These are phyloP conservation scores for Syncephalis plumigaleata DNA, from an alignment of 371 early-diverging fungal genomes.

Conservation along the genomic window DNA sequence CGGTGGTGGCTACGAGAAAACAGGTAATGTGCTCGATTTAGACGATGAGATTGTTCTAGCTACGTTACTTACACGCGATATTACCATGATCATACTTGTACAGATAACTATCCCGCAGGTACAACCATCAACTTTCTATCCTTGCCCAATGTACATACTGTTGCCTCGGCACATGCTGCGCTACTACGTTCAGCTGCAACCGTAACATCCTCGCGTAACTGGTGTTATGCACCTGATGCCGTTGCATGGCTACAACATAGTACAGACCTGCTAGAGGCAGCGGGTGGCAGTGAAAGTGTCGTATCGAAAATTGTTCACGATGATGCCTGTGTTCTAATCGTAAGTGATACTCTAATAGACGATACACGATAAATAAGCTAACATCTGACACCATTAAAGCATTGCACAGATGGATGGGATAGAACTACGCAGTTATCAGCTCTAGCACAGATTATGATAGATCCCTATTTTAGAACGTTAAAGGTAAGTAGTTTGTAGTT, in stretches of 20 bases:
- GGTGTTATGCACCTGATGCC: conserved; percentile 13
- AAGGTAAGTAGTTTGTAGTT: conserved; percentile 1
- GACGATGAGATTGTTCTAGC: background rate
- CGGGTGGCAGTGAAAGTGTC: conserved; percentile 15
- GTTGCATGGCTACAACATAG: conserved; percentile 18
- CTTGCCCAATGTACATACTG: conserved; percentile 15
- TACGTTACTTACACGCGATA: background rate
- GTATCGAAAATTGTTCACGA: conserved; percentile 13
- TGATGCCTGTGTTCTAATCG: conserved; percentile 16
- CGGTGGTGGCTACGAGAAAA: conserved; percentile 19
- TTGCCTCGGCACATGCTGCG: conserved; percentile 12
- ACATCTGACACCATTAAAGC: conserved; percentile 6
- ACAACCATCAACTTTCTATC: conserved; percentile 13
- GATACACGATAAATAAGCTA: background rate
- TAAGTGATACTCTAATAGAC: conserved; percentile 4
- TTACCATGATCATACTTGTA: no score
- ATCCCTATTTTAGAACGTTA: conserved; percentile 18
- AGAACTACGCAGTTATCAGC: conserved; percentile 19
- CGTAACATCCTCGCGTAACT: conserved; percentile 12
- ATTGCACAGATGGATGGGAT: conserved; percentile 24
- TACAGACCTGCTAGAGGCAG: conserved; percentile 15
- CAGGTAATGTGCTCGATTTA: conserved; percentile 8
- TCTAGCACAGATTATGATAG: conserved; percentile 16
- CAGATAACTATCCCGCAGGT: conserved; percentile 16
- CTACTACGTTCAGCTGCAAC: conserved; percentile 14